phyloP scores from a whole-genome alignment of 192 early-diverging fungal genomes.

The Coemansia sp. region DNA sequence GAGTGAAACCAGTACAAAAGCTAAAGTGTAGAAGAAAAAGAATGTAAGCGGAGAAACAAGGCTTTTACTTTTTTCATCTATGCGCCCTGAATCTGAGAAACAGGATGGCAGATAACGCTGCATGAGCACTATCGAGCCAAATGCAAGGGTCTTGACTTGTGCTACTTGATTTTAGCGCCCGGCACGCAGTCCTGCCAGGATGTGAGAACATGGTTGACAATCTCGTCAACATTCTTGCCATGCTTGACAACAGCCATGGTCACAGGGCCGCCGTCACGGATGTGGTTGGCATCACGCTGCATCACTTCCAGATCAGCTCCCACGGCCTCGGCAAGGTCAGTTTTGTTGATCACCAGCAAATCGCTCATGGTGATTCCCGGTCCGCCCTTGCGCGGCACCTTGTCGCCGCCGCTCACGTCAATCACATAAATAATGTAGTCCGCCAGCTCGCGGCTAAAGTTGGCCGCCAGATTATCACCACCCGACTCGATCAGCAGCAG shows the following conservation, averaged over 20 bases:
- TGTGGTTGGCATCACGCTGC: conserved; percentile 83
- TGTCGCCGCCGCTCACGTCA: conserved; percentile 96
- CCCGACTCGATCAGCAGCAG: conserved; percentile 89
- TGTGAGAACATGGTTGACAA: conserved; percentile 72
- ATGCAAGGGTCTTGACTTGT: background rate
- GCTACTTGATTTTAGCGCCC: conserved; percentile 42
- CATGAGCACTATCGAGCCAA: background rate
- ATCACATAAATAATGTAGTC: conserved; percentile 98
- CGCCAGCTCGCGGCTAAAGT: conserved; percentile 75
- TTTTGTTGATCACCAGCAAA: conserved; percentile 95
- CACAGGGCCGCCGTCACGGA: conserved; percentile 86
- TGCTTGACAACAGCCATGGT: conserved; percentile 93
- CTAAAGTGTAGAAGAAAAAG: no score
- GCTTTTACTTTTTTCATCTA: no score
- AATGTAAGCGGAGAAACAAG: no score
- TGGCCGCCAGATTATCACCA: conserved; percentile 90
- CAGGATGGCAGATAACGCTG: background rate
- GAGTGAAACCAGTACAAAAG: background rate
- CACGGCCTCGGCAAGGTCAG: conserved; percentile 84
- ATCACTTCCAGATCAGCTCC: conserved; percentile 93
- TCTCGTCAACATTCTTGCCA: conserved; percentile 77
- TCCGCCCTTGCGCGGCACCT: conserved; percentile 96
- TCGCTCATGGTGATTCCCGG: conserved; percentile 98
- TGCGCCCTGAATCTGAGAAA: no score
- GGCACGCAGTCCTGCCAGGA: conserved; percentile 55